Evolutionary conservation across 75 land plant species (phyloP), one percentile per base, ranked within the genome.

Genomic region (Pinus albicaulis): DNA sequence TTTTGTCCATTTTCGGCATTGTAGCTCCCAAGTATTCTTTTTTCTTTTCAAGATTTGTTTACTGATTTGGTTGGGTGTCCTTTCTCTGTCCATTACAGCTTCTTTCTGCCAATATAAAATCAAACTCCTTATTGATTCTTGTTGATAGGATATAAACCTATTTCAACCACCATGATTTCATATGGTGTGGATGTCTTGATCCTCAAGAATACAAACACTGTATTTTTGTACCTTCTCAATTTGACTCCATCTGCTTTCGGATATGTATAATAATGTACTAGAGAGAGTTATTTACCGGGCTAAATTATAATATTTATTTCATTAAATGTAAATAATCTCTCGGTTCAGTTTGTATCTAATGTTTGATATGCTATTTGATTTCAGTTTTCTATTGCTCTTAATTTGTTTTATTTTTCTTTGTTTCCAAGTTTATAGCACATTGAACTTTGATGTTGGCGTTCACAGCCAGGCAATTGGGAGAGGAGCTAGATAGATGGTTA

Each of bases 401-500:
- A 56, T 57, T 56, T 52, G 13, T 24, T 60, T 58, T 36, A 31
- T 19, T 36, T 78, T 59, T 80, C 61, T 20, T 23, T 5, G 31
- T 77, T 77, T 80, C 1, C 14, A 76, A 31, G 7, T 31, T 68
- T 8, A 76, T 8, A 19, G 17, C 16, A 72, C 13, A 56, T 62
- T 38, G 6, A 60, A 74, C 13, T 79, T 24, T 75, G 41, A 48
- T 80, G 57, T 79, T 68, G 53, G 58, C 52, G 12, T 36, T 28
- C n/a, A 78, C 78, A 95, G 96, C 90, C 10, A 71, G 60, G 22
- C 87, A 92, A 80, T 81, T 96, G 36, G 85, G 72, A 26, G 87
- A 90, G 77, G 99, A 96, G 78, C 90, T 96, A 69, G 98, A 94
- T 65, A 78, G 77, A 38, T 96, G 99, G 99, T 87, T 96, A 55